Base-by-base conservation (phyloP, 2,329 filamentous ascomycete species). In the Knufia fluminis region DNA sequence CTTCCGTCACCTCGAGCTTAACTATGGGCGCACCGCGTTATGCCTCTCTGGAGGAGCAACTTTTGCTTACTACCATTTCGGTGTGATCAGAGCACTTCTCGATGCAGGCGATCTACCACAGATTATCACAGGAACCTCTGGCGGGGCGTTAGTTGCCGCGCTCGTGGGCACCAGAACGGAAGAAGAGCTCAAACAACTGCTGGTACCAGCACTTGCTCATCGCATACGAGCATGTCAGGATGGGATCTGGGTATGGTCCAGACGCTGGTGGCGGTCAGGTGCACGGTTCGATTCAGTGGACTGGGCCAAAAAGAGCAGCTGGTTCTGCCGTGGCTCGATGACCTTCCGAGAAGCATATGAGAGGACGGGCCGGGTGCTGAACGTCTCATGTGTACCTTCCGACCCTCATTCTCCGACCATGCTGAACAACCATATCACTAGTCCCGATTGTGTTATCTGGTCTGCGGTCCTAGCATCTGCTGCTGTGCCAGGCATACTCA, bases 401-500 rank as follows among this genome's bases (percentile, higher is more conserved):
- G 92, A 98, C 64, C 92, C 91, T 16, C 89, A 98, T 67, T 94
- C 87, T 38, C 91, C 82, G 1, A 82, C 89, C 0, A 95, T 98
- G 56, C 75, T 98, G 6, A 88, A 88, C 62, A 98, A 98, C 68
- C 95, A 97, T 64, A 77, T 96, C 26, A 97, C 92, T 1, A 86
- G 85, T 19, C 92, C 92, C 0, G 89, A 98, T 69, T 98, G 92
- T 63, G 92, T 98, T 35, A 94, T 98, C 54, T 98, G 94, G 92
- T 95, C 89, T 9, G 91, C 92, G 1, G 89, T 97, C 2, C 71
- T 98, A 39, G 92, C 92, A 1, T 96, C 90, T 4, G 92, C 92
- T 3, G 92, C 92, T 3, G 92, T 98, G 0, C 92, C 92, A 0
- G 92, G 92, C 1, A 97, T 98, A 50, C 72, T 97, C 31, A 97